Conservation (phyloP, 805 yeast species). For the Starmerella stigmatis region DNA sequence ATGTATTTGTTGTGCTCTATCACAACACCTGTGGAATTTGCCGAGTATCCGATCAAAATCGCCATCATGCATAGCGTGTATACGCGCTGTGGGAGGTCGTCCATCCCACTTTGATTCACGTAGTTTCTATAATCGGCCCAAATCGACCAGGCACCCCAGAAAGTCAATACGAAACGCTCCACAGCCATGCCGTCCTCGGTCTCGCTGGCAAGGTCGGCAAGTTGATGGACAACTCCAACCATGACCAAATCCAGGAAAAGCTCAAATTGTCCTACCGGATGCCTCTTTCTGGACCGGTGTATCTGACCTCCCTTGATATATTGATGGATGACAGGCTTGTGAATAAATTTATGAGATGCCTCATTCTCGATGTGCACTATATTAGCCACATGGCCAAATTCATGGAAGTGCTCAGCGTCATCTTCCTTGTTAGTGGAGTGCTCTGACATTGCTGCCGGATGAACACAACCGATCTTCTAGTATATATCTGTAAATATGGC, state of each 20-base stretch:
- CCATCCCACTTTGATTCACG: slow-evolving; percentile 8
- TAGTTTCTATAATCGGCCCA: slow-evolving; percentile 12
- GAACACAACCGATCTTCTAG: too few relatives aligned
- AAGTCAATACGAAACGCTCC: slow-evolving; percentile 10
- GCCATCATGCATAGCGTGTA: slow-evolving; percentile 11
- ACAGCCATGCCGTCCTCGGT: slow-evolving; percentile 3
- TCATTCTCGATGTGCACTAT: slow-evolving; percentile 7
- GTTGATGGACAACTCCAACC: slow-evolving; percentile 13
- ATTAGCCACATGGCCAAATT: slow-evolving; percentile 10
- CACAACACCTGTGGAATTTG: slow-evolving; percentile 10
- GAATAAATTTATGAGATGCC: not conserved
- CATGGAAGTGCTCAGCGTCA: slow-evolving; percentile 5
- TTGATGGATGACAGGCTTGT: slow-evolving; percentile 10
- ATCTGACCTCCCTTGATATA: slow-evolving; percentile 5
- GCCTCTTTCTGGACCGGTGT: not conserved
- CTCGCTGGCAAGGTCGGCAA: slow-evolving; percentile 11
- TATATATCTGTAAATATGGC: too few relatives aligned
- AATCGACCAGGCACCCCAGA: slow-evolving; percentile 15
- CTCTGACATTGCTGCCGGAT: too few relatives aligned
- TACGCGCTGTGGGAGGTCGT: slow-evolving; percentile 10
- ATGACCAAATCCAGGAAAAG: slow-evolving; percentile 13
- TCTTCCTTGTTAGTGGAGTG: too few relatives aligned
- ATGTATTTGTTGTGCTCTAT: slow-evolving; percentile 1
- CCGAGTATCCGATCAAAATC: slow-evolving; percentile 9
- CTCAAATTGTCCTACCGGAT: slow-evolving; percentile 12